Conservation (phyloP, 108 stramenopile species). For the Bacterosira constricta region DNA sequence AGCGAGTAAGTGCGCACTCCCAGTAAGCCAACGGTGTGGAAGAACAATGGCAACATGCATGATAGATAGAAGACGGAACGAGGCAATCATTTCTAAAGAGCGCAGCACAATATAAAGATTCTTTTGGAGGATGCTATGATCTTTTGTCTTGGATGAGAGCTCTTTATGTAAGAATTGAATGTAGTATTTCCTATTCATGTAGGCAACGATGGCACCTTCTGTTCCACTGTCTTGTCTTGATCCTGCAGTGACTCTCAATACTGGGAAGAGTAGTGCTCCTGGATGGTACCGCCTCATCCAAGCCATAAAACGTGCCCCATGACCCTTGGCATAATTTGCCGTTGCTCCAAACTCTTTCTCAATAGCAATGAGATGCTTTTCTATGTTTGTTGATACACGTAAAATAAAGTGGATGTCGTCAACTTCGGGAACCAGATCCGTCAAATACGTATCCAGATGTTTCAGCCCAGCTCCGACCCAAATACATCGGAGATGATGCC, state of each 20-base stretch:
- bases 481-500: too few relatives aligned
- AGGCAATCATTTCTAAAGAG: slow-evolving; percentile 11
- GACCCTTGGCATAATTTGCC: slow-evolving; percentile 2
- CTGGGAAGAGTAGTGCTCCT: background rate
- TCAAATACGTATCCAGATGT: too few relatives aligned
- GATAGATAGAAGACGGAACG: slow-evolving; percentile 11
- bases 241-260: background rate
- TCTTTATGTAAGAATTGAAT: slow-evolving; percentile 3
- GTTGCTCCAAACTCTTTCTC: slow-evolving; percentile 15
- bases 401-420: too few relatives aligned
- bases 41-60: background rate
- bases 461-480: too few relatives aligned
- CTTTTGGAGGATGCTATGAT: slow-evolving; percentile 1
- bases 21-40: background rate
- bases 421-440: too few relatives aligned
- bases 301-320: background rate
- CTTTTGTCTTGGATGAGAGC: background rate
- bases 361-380: too few relatives aligned
- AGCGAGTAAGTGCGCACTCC: background rate
- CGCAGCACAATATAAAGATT: background rate
- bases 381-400: too few relatives aligned
- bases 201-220: slow-evolving; percentile 19
- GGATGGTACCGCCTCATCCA: slow-evolving; percentile 10
- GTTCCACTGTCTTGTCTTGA: slow-evolving; percentile 5
- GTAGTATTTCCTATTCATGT: background rate